A percentile compares a stretch with the other conserved stretches of the same genome.
Conservation (phyloP, 441 rosid species). For the Mallotus japonicus region DNA sequence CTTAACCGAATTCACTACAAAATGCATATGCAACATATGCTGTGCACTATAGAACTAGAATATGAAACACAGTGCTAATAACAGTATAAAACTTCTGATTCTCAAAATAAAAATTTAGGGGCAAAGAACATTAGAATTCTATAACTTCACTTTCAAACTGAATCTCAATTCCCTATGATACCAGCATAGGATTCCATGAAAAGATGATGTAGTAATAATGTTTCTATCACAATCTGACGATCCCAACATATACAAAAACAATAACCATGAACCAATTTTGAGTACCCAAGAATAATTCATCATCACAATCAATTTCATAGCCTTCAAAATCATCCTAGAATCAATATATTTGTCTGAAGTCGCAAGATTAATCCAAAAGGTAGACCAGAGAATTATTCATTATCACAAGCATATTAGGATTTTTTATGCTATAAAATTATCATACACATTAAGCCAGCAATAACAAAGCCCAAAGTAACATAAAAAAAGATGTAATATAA, state of each 20-base stretch:
- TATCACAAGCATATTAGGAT: neutral
- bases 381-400: slow-evolving; percentile 3
- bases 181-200: neutral
- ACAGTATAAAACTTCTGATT: neutral
- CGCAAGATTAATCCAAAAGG: neutral
- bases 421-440: slow-evolving; percentile 1
- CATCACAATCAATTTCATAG: too few species aligned
- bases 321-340: neutral
- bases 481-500: too few species aligned
- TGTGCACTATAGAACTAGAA: neutral
- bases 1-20: neutral
- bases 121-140: neutral
- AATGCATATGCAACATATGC: neutral
- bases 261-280: too few species aligned
- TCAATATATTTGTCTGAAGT: neutral
- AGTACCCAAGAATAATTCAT: too few species aligned
- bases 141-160: neutral
- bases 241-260: neutral
- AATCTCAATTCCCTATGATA: neutral
- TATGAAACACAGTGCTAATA: neutral
- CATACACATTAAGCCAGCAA: slow-evolving; percentile 6
- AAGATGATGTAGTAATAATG: neutral
- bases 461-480: neutral
- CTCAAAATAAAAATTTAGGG: neutral
- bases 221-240: neutral